Evolutionary conservation across 768 basidiomycete genomes (phyloP).

Genomic region (Daedalea quercina): DNA sequence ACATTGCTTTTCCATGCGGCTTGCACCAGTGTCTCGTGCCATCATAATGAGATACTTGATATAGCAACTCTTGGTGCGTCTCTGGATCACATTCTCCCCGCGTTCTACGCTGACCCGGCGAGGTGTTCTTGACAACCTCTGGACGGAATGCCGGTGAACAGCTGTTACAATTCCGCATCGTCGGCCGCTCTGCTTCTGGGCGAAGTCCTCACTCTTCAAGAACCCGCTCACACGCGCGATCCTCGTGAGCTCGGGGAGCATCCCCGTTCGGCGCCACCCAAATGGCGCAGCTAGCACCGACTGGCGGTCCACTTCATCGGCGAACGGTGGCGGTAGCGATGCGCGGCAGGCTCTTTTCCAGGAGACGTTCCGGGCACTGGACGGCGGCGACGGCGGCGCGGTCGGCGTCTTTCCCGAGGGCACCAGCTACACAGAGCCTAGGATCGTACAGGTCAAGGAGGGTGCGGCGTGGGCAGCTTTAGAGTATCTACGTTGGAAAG

Average conservation of each 20-base stretch:
- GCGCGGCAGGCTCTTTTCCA: conserved; percentile 83
- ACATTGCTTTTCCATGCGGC: not conserved
- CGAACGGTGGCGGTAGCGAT: conserved; percentile 39
- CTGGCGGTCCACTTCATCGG: not conserved
- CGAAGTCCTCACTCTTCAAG: conserved; percentile 81
- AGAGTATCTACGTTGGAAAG: conserved; percentile 80
- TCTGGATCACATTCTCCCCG: too few relatives aligned
- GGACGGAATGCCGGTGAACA: not conserved
- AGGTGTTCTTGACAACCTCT: conserved; percentile 8
- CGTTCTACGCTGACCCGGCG: not conserved
- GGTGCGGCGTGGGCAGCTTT: conserved; percentile 91
- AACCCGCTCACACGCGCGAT: conserved; percentile 72
- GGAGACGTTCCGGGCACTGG: conserved; percentile 83
- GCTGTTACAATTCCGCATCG: conserved; percentile 78
- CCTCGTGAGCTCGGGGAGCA: conserved; percentile 85
- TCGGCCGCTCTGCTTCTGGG: conserved; percentile 86
- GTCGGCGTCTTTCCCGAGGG: conserved; percentile 95
- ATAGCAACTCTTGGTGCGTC: conserved; percentile 71
- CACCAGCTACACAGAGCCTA: conserved; percentile 87
- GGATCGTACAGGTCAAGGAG: conserved; percentile 86
- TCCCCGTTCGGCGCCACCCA: conserved; percentile 85
- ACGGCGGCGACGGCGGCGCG: conserved; percentile 66
- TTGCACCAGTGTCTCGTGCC: conserved; percentile 25
- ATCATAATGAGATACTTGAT: conserved; percentile 94
- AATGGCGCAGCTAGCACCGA: conserved; percentile 7